These are phyloP conservation scores for Ceriops decandra DNA, from an alignment of 345 rosid genomes.

Conservation along the genomic window DNA sequence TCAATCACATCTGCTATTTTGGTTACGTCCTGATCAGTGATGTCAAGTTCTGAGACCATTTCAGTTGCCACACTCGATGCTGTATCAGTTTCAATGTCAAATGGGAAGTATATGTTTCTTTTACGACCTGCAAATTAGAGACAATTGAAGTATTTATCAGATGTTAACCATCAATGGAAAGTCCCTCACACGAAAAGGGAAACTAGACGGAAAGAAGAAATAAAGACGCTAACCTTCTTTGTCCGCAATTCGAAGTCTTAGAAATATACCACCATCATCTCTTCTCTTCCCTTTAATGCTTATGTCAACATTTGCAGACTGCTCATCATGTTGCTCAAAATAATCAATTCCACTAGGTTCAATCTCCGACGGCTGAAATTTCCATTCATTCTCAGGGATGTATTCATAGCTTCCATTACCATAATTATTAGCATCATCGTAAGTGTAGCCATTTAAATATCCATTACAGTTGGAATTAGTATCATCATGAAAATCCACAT, in stretches of 20 bases:
- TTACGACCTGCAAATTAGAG: slow-evolving; percentile 48
- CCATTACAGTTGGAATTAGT: slow-evolving; percentile 38
- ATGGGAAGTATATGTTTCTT: slow-evolving; percentile 85
- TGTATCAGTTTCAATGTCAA: slow-evolving; percentile 66
- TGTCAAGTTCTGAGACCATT: slow-evolving; percentile 91
- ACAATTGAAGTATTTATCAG: neutral
- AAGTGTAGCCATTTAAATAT: slow-evolving; percentile 37
- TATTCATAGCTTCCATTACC: neutral
- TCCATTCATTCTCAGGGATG: slow-evolving; percentile 35
- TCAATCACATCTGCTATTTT: slow-evolving; percentile 85
- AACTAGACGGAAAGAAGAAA: neutral
- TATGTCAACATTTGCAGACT: slow-evolving; percentile 49
- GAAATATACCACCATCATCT: slow-evolving; percentile 61
- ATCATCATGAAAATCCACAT: slow-evolving; percentile 33
- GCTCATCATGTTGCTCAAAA: slow-evolving; percentile 69
- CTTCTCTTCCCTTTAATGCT: slow-evolving; percentile 75
- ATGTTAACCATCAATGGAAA: neutral
- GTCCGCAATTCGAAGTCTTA: slow-evolving; percentile 68
- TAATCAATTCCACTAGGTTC: slow-evolving; percentile 63
- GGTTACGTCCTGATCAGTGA: slow-evolving; percentile 68
- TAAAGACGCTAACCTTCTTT: slow-evolving; percentile 61
- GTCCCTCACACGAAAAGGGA: neutral
- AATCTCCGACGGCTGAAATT: slow-evolving; percentile 45
- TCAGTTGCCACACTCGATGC: slow-evolving; percentile 87
- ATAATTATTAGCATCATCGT: slow-evolving; percentile 4